Conservation (phyloP, 225 moss, liverwort and hornwort species). For the Polytrichum formosum region DNA sequence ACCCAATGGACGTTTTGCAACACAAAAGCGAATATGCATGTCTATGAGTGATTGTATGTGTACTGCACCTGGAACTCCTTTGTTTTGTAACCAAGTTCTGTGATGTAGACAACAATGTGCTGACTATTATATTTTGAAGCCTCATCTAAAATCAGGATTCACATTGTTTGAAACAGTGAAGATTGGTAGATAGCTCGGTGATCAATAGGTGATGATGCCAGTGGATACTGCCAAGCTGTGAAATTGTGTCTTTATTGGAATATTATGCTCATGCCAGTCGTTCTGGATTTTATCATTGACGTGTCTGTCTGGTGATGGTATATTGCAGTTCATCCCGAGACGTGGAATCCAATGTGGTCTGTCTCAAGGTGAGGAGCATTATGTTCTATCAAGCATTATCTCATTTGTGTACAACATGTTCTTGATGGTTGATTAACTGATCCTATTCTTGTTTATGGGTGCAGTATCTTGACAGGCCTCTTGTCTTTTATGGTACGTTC, state of each 20-base stretch:
- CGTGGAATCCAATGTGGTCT: slow-evolving; percentile 99
- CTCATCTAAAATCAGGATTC: no score
- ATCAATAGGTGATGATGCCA: no score
- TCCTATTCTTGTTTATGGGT: slow-evolving; percentile 11
- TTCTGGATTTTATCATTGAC: background rate
- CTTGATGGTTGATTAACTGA: background rate
- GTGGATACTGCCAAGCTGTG: no score
- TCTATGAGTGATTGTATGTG: slow-evolving; percentile 99
- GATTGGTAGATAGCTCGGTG: no score
- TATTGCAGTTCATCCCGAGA: slow-evolving; percentile 97
- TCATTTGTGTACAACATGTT: no score
- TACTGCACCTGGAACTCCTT: background rate
- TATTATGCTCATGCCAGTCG: no score
- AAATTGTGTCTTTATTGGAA: no score
- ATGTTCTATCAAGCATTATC: background rate
- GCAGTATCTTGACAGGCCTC: slow-evolving; percentile 97
- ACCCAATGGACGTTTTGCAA: slow-evolving; percentile 97
- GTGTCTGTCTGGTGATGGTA: slow-evolving; percentile 1
- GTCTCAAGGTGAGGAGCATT: slow-evolving; percentile 71
- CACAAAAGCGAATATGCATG: slow-evolving; percentile 99
- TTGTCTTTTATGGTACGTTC: slow-evolving; percentile 88
- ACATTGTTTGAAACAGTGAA: no score
- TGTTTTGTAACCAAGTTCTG: no score
- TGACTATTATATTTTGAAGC: no score
- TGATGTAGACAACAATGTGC: no score